Percentiles rank a stretch among this genome's conserved stretches.
These are phyloP conservation scores for Xanthoparmelia taractica DNA, from an alignment of 495 filamentous ascomycete species.

Conservation along the genomic window DNA sequence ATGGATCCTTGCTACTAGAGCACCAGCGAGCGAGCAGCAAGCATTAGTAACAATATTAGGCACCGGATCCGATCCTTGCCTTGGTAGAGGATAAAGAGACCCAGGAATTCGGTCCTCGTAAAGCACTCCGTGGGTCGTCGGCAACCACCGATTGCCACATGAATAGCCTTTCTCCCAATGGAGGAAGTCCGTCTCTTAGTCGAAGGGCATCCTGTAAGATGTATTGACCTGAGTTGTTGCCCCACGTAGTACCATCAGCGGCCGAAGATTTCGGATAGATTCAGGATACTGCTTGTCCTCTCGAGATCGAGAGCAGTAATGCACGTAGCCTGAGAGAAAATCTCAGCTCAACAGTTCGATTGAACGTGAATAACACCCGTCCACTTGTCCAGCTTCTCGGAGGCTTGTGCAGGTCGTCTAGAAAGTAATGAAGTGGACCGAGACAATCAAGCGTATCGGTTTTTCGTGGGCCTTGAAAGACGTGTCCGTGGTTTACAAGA, in stretches of 20 bases:
- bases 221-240: not conserved
- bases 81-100: not conserved
- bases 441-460: not conserved
- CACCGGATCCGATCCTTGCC: not conserved
- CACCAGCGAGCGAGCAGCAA: constrained; percentile 68
- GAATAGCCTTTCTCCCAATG: not conserved
- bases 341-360: not conserved
- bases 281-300: not conserved
- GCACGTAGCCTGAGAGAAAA: not conserved
- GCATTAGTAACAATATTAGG: constrained; percentile 38
- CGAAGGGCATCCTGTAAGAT: not conserved
- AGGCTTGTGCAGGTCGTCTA: not conserved
- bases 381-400: not conserved
- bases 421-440: not conserved
- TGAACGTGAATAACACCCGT: not conserved
- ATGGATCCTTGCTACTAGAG: constrained; percentile 26
- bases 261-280: too few relatives aligned
- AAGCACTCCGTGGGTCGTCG: not conserved
- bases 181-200: not conserved
- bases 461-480: not conserved
- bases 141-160: not conserved
- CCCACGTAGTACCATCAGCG: not conserved
- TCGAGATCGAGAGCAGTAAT: not conserved
- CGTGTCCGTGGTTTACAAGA: not conserved
- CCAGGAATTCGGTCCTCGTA: not conserved